Percentiles rank a stretch among this genome's conserved stretches.
These are phyloP conservation scores for Phoma herbarum DNA, from an alignment of 2,329 filamentous ascomycete genomes.

Conservation along the genomic window DNA sequence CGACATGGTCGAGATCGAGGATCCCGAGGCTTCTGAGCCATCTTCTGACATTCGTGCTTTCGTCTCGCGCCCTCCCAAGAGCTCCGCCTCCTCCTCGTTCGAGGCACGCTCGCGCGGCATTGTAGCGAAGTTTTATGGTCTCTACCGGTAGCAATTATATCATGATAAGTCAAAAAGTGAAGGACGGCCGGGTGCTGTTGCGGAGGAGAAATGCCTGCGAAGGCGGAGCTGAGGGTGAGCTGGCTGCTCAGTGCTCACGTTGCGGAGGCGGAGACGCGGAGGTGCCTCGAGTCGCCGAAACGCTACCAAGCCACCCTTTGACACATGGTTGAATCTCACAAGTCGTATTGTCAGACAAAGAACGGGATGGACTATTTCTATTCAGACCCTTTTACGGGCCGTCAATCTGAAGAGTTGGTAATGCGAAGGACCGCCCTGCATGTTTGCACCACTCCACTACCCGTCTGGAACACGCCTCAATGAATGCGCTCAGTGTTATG, in stretches of 20 bases:
- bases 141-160: slow-evolving; percentile 9
- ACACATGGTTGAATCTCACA: slow-evolving; percentile 29
- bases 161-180: slow-evolving; percentile 25
- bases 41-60: slow-evolving; percentile 47
- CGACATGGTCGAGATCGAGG: slow-evolving; percentile 84
- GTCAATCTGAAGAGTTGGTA: slow-evolving; percentile 17
- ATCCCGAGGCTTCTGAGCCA: slow-evolving; percentile 64
- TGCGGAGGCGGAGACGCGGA: slow-evolving; percentile 40
- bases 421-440: slow-evolving; percentile 17
- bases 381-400: slow-evolving; percentile 36
- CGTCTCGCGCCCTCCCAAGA: slow-evolving; percentile 51
- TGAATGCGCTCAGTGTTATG: slow-evolving; percentile 1
- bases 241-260: slow-evolving; percentile 17
- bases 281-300: slow-evolving; percentile 42
- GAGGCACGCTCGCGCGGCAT: slow-evolving; percentile 48
- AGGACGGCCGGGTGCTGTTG: neutral
- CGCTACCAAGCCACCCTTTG: slow-evolving; percentile 39
- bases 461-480: slow-evolving; percentile 14
- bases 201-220: neutral
- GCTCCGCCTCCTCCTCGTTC: slow-evolving; percentile 57
- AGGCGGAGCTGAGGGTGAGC: slow-evolving; percentile 6
- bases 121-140: slow-evolving; percentile 17
- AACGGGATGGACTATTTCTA: slow-evolving; percentile 29
- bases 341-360: slow-evolving; percentile 35
- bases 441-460: slow-evolving; percentile 2